These are phyloP conservation scores for Cystofilobasidium capitatum DNA, from an alignment of 768 basidiomycete species.

Conservation along the genomic window DNA sequence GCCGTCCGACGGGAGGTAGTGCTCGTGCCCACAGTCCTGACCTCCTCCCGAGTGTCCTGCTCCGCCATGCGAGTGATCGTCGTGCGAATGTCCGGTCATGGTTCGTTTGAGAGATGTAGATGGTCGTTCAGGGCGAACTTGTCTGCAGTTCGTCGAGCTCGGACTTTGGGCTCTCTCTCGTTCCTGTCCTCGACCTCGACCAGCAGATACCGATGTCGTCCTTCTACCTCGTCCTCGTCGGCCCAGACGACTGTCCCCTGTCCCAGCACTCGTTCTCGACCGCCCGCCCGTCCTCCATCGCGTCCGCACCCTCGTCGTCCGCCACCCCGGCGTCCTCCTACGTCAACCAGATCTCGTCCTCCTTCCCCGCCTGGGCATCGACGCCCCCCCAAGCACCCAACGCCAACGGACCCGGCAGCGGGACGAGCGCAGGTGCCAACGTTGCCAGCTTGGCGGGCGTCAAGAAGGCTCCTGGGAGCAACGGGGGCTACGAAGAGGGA, in stretches of 20 bases:
- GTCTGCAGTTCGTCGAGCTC: no score
- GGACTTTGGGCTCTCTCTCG: no score
- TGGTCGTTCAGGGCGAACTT: neutral
- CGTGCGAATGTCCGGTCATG: slow-evolving; percentile 16
- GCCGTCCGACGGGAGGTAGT: neutral
- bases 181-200: neutral
- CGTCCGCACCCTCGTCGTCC: slow-evolving; percentile 25
- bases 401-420: slow-evolving; percentile 13
- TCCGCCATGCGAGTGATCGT: slow-evolving; percentile 13
- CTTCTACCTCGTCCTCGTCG: slow-evolving; percentile 44
- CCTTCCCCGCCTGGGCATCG: slow-evolving; percentile 37
- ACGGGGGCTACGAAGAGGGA: slow-evolving; percentile 61
- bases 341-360: slow-evolving; percentile 20
- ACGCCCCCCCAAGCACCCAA: slow-evolving; percentile 11
- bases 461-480: slow-evolving; percentile 55
- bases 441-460: slow-evolving; percentile 28
- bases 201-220: slow-evolving; percentile 32
- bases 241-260: slow-evolving; percentile 43
- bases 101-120: neutral
- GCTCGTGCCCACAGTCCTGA: slow-evolving; percentile 19
- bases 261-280: slow-evolving; percentile 41
- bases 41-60: slow-evolving; percentile 12
- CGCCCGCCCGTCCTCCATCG: slow-evolving; percentile 30
- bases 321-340: slow-evolving; percentile 24
- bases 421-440: slow-evolving; percentile 26